Evolutionary conservation across 2,329 filamentous ascomycete species (phyloP), one percentile per base, ranked within the genome.

Genomic region (Colletotrichum echinochloae): DNA sequence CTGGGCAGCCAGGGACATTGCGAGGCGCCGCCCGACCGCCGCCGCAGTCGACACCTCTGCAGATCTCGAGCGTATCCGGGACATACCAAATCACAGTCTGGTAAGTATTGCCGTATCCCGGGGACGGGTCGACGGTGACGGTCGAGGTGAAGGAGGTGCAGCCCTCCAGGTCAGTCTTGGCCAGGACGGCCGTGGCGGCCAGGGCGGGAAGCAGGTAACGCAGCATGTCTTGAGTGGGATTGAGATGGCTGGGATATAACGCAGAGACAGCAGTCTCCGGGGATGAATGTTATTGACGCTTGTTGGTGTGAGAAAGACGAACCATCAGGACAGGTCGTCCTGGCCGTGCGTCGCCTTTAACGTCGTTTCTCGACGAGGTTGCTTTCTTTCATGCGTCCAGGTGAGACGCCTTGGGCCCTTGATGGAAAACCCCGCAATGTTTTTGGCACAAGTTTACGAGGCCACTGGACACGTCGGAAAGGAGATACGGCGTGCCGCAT

Each of bases 11-110:
- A 0, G 90, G 90, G 28, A 89, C 86, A n/a, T 84, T 86, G 18
- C 86, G 88, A 67, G 88, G 86, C 2, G 90, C 88, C 5, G 89
- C 90, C 51, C 86, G 84, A 64, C 90, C 90, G 73, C 90, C 90
- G 70, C 90, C 90, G 78, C 90, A 92, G 84, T 92, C 90, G 74
- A 90, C 83, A 73, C 88, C 76, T 14, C 82, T 82, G 84, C 90
- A 92, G 77, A 91, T 82, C 81, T 92, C 89, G 77, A 89, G 88
- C 30, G 86, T 88, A 73, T 81, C 88, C 1, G 89, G 89, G 60
- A 90, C 85, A 78, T 88, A 91, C 83, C 84, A 91, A 75, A 89
- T 79, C 52, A 85, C 69, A 63, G 83, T 86, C 61, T 83, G 82
- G 74, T 84, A 85, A 66, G 79, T 77, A 44, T 66, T 63, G 7